Percentiles rank a stretch among this genome's conserved stretches.
These are phyloP conservation scores for Solidago caesia DNA, from an alignment of 129 eudicot genomes.

Conservation along the genomic window DNA sequence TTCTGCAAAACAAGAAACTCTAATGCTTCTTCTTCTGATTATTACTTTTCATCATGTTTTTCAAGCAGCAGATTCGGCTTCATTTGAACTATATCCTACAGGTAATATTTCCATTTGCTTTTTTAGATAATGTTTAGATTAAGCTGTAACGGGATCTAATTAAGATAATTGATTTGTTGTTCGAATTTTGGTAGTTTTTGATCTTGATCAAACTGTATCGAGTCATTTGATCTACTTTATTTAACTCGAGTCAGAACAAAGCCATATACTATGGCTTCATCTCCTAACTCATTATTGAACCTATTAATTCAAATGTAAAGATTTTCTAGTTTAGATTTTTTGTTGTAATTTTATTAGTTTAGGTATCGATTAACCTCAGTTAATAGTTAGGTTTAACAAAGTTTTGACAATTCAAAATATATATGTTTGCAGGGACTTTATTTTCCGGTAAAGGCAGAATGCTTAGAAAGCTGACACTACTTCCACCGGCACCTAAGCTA, in stretches of 20 bases:
- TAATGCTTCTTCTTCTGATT: not conserved
- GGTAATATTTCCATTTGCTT: not conserved
- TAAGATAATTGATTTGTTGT: not conserved
- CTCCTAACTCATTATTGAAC: too few relatives aligned
- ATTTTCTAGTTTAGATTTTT: not conserved
- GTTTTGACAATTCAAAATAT: not conserved
- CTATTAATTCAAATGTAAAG: not conserved
- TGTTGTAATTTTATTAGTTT: too few relatives aligned
- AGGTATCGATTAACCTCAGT: too few relatives aligned
- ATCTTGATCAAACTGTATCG: not conserved
- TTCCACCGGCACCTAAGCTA: not conserved
- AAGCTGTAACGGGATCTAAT: not conserved
- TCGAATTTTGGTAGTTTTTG: not conserved
- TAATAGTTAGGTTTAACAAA: not conserved
- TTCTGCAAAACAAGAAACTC: not conserved
- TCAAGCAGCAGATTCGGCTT: not conserved
- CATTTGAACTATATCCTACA: not conserved
- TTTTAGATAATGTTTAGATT: not conserved
- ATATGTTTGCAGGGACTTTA: not conserved
- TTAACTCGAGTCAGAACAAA: not conserved
- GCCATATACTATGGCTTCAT: too few relatives aligned
- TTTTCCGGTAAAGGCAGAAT: not conserved
- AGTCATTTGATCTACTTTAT: not conserved
- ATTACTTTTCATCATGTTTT: not conserved
- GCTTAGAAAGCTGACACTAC: not conserved